Percentiles rank a stretch among this genome's conserved stretches.
Evolutionary conservation across 345 rosid genomes (phyloP).

Genomic region (Dipteronia dyeriana): DNA sequence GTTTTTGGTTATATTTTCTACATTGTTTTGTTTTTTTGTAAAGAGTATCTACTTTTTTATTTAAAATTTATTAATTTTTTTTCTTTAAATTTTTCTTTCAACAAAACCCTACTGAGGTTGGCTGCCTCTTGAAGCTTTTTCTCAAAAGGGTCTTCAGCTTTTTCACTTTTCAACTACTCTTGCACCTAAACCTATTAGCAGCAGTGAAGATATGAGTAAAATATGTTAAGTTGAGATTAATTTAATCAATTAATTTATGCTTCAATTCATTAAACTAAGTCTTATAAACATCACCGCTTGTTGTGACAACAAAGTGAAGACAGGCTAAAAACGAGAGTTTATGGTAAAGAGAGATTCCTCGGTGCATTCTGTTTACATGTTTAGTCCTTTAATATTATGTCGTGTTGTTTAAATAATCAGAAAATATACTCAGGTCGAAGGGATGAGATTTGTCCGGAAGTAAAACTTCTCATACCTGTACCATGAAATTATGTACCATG

Average conservation of each 20-base stretch:
- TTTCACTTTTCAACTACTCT: constrained; percentile 57
- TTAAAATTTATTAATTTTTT: too few relatives aligned
- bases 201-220: background rate
- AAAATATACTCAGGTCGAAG: too few relatives aligned
- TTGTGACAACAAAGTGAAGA: background rate
- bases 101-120: constrained; percentile 6
- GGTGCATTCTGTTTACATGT: background rate
- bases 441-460: too few relatives aligned
- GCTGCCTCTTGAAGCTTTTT: constrained; percentile 27
- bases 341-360: background rate
- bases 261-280: background rate
- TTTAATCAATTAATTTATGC: background rate
- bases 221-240: background rate
- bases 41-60: constrained; percentile 39
- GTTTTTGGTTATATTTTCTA: constrained; percentile 31
- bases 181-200: constrained; percentile 1
- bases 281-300: background rate
- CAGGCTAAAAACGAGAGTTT: background rate
- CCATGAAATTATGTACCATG: too few relatives aligned
- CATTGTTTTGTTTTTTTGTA: constrained; percentile 38
- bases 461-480: too few relatives aligned
- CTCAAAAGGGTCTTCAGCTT: constrained; percentile 30
- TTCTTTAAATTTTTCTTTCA: constrained; percentile 16
- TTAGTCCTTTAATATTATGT: too few relatives aligned
- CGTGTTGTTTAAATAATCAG: too few relatives aligned